Percentiles rank a stretch among this genome's conserved stretches.
phyloP scores from a whole-genome alignment of 140 eudicot genomes.

The Anethum foeniculum region DNA sequence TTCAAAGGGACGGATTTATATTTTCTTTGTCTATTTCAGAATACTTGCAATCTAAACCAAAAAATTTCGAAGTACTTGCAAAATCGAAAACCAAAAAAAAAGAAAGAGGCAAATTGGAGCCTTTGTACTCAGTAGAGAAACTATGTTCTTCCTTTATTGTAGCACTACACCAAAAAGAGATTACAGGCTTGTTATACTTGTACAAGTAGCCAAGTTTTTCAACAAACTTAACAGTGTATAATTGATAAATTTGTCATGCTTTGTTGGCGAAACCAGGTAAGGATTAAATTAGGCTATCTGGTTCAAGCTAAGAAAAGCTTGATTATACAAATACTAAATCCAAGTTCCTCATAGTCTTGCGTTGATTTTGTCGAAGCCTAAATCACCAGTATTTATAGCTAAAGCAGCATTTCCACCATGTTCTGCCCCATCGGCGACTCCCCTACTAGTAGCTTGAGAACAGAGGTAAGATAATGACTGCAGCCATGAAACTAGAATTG shows the following conservation, averaged over 20 bases:
- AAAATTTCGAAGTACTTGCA: no score
- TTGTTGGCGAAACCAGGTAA: no score
- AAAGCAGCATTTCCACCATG: constrained; percentile 18
- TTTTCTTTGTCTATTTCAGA: neutral
- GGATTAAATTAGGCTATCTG: neutral
- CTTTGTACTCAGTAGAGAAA: neutral
- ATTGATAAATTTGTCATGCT: neutral
- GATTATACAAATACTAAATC: neutral
- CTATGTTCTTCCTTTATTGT: neutral
- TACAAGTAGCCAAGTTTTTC: neutral
- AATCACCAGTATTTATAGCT: constrained; percentile 27
- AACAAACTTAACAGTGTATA: neutral
- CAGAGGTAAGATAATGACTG: constrained; percentile 83
- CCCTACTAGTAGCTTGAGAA: constrained; percentile 37
- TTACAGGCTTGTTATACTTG: neutral
- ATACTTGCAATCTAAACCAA: no score
- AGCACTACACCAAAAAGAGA: neutral
- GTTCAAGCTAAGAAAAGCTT: neutral
- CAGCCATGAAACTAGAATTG: constrained; percentile 77
- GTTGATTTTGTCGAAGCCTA: constrained; percentile 35
- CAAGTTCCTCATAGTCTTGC: constrained; percentile 38
- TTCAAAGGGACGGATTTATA: neutral
- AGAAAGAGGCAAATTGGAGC: neutral
- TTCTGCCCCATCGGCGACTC: constrained; percentile 16
- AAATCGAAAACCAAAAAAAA: neutral